Evolutionary conservation across 1,284 basidiomycete genomes (phyloP), one percentile per base, ranked within the genome.

Genomic region (Pseudozyma flocculosa): DNA sequence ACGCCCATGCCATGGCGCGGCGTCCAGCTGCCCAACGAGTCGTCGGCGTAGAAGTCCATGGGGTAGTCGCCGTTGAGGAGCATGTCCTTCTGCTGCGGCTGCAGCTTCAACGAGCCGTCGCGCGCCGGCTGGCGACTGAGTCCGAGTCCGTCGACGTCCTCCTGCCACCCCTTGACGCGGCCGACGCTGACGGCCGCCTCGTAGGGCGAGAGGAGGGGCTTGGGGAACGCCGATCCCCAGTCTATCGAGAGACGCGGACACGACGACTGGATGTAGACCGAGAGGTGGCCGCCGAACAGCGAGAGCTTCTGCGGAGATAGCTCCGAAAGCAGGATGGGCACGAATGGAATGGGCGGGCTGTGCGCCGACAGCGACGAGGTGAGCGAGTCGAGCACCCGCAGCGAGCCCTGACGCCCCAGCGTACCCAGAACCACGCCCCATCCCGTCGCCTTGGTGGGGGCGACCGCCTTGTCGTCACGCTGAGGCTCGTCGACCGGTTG

Each of bases 351-450:
- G n/a, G 26, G 50, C 3, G 57, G 63, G 11, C 29, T 45, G 30
- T 64, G 60, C 23, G 39, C 50, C 1, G 43, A 53, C n/a, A 77
- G 40, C 26, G 61, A 58, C 1, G 48, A 46, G 1, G 47, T 49
- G n/a, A 72, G 52, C 34, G 65, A 70, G 37, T 88, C 85, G 24
- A 97, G 82, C 55, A 98, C 95, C 54, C 85, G 87, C 66, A 94
- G 83, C 75, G 87, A 94, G 17, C 95, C 95, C 78, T 99, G 95
- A 50, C 95, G 82, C 5, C 95, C 95, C 0, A 98, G 82, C 0
- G 95, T 98, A 11, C 95, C 95, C 7, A 99, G 84, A 18, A 98
- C 84, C n/a, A 98, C 86, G 2, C 91, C 94, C 94, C 94, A 99
- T 9, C 69, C 71, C 2, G 55, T 47, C 5, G 56, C 30, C 30